Percentiles rank a stretch among this genome's conserved stretches.
These are phyloP conservation scores for Gryganskiella cystojenkinii DNA, from an alignment of 192 early-diverging fungal genomes.

Conservation along the genomic window DNA sequence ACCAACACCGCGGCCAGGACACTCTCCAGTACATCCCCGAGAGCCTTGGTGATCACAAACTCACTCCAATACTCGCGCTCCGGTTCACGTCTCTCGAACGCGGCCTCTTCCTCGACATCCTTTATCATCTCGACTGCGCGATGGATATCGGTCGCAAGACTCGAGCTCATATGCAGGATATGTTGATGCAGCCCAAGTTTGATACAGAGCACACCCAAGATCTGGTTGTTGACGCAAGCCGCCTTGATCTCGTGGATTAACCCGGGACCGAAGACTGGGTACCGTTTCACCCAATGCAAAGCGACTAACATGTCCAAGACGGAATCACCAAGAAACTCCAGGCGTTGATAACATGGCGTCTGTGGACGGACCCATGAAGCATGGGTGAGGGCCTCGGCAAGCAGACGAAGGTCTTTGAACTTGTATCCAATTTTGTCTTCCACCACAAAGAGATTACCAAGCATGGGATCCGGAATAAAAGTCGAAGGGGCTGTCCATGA, in stretches of 20 bases:
- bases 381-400: conserved; percentile 88
- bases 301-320: conserved; percentile 83
- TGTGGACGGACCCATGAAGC: conserved; percentile 63
- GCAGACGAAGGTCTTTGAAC: conserved; percentile 70
- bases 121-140: conserved; percentile 53
- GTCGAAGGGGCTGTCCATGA: neutral
- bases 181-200: conserved; percentile 71
- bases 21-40: conserved; percentile 89
- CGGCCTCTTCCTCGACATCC: conserved; percentile 57
- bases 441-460: conserved; percentile 20
- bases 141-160: conserved; percentile 64
- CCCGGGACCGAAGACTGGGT: conserved; percentile 74
- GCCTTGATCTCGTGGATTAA: conserved; percentile 81
- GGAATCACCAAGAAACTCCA: conserved; percentile 91
- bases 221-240: conserved; percentile 86
- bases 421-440: conserved; percentile 64
- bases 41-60: conserved; percentile 83
- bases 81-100: conserved; percentile 37
- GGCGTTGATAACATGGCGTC: conserved; percentile 84
- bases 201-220: conserved; percentile 79
- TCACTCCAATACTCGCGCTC: conserved; percentile 80
- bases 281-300: conserved; percentile 72
- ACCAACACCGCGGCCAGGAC: conserved; percentile 87
- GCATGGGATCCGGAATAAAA: neutral
- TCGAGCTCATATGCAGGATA: conserved; percentile 71